phyloP scores from a whole-genome alignment of 371 early-diverging fungal genomes.

The Conidiobolus incongruus region DNA sequence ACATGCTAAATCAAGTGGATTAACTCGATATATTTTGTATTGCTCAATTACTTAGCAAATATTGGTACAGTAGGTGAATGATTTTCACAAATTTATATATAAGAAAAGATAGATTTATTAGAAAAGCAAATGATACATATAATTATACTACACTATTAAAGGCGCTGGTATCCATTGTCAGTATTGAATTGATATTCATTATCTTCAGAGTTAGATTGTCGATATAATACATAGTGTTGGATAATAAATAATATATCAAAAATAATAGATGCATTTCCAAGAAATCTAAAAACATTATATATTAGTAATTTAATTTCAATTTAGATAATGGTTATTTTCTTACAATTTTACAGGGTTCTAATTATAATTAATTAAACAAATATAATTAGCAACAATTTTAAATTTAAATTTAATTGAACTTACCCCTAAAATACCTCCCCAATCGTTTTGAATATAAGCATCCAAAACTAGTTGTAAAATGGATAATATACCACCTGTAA shows the following conservation, averaged over 20 bases:
- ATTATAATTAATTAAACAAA: neutral
- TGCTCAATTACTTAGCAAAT: too few relatives aligned
- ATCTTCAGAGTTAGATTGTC: too few relatives aligned
- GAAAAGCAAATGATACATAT: too few relatives aligned
- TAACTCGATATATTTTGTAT: too few relatives aligned
- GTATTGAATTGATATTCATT: neutral
- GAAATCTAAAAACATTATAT: constrained; percentile 28
- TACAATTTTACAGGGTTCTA: constrained; percentile 28
- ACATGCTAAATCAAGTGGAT: too few relatives aligned
- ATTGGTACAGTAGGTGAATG: too few relatives aligned
- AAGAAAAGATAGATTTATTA: too few relatives aligned
- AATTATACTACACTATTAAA: too few relatives aligned
- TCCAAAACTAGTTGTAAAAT: constrained; percentile 60
- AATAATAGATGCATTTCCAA: constrained; percentile 52
- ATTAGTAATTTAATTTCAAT: neutral
- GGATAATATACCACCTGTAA: constrained; percentile 68
- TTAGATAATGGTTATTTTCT: constrained; percentile 5
- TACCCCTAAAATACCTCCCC: constrained; percentile 43
- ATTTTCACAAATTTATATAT: too few relatives aligned
- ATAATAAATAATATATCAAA: constrained; percentile 66
- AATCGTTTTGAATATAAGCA: constrained; percentile 32
- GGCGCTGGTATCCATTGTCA: neutral
- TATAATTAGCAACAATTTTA: neutral
- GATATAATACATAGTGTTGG: constrained; percentile 62
- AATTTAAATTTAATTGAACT: constrained; percentile 2